A percentile compares a stretch with the other conserved stretches of the same genome.
Conservation (phyloP, 2,329 filamentous ascomycete species). For the Ceratocystis harringtonii region DNA sequence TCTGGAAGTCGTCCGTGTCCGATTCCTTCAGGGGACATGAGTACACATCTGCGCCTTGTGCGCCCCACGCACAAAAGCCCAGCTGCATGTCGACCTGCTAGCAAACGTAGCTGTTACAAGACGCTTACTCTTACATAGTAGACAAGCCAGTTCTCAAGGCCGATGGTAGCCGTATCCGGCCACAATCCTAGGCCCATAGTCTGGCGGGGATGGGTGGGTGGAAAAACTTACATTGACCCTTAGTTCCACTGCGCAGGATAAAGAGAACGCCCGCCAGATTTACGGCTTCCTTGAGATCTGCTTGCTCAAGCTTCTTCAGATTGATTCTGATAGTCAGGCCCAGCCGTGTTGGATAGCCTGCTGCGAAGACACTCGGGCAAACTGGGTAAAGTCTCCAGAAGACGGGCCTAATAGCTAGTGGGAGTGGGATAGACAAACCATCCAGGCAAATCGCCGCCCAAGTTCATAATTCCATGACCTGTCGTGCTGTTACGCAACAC, state of each 20-base stretch:
- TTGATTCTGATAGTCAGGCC: slow-evolving; percentile 50
- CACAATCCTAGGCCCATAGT: background rate
- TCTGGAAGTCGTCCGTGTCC: background rate
- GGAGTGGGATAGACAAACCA: background rate
- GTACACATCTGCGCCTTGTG: slow-evolving; percentile 29
- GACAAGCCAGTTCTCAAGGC: background rate
- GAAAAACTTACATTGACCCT: slow-evolving; percentile 26
- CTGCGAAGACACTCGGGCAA: slow-evolving; percentile 35
- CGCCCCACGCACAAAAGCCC: slow-evolving; percentile 45
- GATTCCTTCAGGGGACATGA: background rate
- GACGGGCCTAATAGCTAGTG: slow-evolving; percentile 38
- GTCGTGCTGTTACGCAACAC: background rate
- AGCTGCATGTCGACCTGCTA: slow-evolving; percentile 26
- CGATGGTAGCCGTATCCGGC: background rate
- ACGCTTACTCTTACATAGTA: background rate
- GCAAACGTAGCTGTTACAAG: background rate
- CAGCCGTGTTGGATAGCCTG: slow-evolving; percentile 31
- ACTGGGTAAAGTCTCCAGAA: slow-evolving; percentile 42
- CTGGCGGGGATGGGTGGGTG: background rate
- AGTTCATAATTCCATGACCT: background rate
- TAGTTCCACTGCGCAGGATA: slow-evolving; percentile 56
- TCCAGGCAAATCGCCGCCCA: background rate
- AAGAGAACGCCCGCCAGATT: slow-evolving; percentile 55
- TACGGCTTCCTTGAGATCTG: slow-evolving; percentile 44
- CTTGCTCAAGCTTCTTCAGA: slow-evolving; percentile 52